Evolutionary conservation across 768 basidiomycete genomes (phyloP).

Genomic region (Termitomyces bulborhizus): DNA sequence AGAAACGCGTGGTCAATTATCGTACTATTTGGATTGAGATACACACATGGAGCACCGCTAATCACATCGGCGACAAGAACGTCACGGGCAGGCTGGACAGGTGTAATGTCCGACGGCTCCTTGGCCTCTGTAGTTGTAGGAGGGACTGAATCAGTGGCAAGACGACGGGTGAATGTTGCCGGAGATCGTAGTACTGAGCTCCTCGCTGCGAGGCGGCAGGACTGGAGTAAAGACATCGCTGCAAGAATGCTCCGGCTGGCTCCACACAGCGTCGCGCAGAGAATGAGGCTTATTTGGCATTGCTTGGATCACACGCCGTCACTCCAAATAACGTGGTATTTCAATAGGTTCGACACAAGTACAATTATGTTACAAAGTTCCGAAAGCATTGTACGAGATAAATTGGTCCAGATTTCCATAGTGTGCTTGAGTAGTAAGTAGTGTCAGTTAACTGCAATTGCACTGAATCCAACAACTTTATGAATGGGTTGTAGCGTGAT

Average conservation of each 20-base stretch:
- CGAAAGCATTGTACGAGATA: not conserved
- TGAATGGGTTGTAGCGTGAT: slow-evolving; percentile 53
- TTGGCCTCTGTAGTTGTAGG: slow-evolving; percentile 23
- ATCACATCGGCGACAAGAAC: slow-evolving; percentile 75
- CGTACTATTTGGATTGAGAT: not conserved
- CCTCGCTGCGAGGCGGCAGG: slow-evolving; percentile 25
- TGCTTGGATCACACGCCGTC: not conserved
- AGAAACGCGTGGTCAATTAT: not conserved
- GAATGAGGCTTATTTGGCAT: slow-evolving; percentile 3
- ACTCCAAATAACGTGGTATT: too few species aligned
- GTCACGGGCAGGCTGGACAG: slow-evolving; percentile 45
- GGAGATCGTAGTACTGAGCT: slow-evolving; percentile 15
- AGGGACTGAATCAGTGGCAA: slow-evolving; percentile 24
- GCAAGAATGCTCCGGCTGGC: slow-evolving; percentile 4
- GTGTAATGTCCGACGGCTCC: slow-evolving; percentile 30
- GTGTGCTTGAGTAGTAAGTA: not conserved
- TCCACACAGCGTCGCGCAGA: not conserved
- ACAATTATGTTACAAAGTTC: slow-evolving; percentile 2
- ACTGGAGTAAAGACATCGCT: slow-evolving; percentile 53
- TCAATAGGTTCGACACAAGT: not conserved
- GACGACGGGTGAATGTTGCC: slow-evolving; percentile 18
- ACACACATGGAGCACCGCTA: slow-evolving; percentile 81
- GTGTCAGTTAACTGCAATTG: slow-evolving; percentile 4
- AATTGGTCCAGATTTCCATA: slow-evolving; percentile 1
- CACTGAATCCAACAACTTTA: slow-evolving; percentile 53